Evolutionary conservation across 306 rosid species (phyloP).

Genomic region (Quercus mongolica): DNA sequence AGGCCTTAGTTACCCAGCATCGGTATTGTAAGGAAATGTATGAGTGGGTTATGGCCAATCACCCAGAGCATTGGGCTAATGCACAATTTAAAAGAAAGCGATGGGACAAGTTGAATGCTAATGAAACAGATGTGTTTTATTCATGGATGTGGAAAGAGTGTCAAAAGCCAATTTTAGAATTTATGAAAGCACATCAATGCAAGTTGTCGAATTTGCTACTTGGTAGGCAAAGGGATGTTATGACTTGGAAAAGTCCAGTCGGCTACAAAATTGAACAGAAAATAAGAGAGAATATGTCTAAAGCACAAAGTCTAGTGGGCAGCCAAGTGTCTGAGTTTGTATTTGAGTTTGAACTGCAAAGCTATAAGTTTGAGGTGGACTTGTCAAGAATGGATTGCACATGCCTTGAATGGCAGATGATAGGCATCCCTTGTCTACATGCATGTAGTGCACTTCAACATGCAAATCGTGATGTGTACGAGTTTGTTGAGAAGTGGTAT

Average conservation of each 20-base stretch:
- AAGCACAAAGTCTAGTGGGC: background rate
- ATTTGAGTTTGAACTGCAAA: conserved; percentile 3
- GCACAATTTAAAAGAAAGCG: background rate
- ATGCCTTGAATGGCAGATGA: conserved; percentile 11
- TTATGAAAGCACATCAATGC: background rate
- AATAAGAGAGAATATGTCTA: background rate
- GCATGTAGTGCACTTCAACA: conserved; percentile 7
- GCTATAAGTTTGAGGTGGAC: background rate
- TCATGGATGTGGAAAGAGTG: conserved; percentile 1
- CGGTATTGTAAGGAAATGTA: background rate
- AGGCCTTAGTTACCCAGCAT: background rate
- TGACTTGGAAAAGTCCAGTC: background rate
- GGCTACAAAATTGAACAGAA: background rate
- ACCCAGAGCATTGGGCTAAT: background rate
- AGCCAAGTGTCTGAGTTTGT: background rate
- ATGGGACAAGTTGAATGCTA: background rate
- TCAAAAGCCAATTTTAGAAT: conserved; percentile 5
- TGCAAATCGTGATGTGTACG: conserved; percentile 5
- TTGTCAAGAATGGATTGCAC: conserved; percentile 1
- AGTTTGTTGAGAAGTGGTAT: background rate
- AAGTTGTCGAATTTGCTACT: background rate
- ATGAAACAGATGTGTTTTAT: background rate
- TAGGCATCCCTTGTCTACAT: background rate
- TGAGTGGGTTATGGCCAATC: background rate
- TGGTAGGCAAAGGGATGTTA: background rate